phyloP scores from a whole-genome alignment of 2,329 filamentous ascomycete species.

The Alternaria consortialis region DNA sequence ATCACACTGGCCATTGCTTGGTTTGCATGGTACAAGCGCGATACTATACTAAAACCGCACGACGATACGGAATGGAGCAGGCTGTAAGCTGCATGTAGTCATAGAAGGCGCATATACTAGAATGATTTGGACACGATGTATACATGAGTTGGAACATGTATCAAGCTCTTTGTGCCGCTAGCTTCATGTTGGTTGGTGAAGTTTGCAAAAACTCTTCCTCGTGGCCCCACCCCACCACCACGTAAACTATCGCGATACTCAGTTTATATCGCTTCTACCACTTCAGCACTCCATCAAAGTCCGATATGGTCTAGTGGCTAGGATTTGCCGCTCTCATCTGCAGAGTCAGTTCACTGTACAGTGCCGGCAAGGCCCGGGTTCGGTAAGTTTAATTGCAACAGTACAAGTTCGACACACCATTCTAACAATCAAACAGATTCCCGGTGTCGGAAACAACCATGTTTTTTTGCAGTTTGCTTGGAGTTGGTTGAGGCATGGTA shows the following conservation, averaged over 20 bases:
- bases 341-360: conserved; percentile 16
- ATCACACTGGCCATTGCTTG: conserved; percentile 37
- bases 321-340: conserved; percentile 27
- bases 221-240: neutral
- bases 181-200: neutral
- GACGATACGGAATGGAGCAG: neutral
- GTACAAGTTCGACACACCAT: neutral
- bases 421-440: conserved; percentile 14
- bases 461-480: conserved; percentile 8
- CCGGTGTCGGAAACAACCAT: conserved; percentile 23
- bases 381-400: conserved; percentile 1
- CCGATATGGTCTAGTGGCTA: conserved; percentile 29
- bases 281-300: conserved; percentile 2
- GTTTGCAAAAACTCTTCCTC: neutral
- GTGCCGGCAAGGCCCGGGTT: conserved; percentile 28
- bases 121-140: neutral
- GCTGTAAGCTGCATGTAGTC: neutral
- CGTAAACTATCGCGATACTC: neutral
- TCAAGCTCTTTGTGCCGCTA: neutral
- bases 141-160: neutral
- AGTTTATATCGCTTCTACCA: neutral
- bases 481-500: neutral
- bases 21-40: conserved; percentile 37
- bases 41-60: neutral
- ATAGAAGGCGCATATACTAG: neutral